These are phyloP conservation scores for Cunninghamia lanceolata DNA, from an alignment of 75 land plant genomes.

Conservation along the genomic window DNA sequence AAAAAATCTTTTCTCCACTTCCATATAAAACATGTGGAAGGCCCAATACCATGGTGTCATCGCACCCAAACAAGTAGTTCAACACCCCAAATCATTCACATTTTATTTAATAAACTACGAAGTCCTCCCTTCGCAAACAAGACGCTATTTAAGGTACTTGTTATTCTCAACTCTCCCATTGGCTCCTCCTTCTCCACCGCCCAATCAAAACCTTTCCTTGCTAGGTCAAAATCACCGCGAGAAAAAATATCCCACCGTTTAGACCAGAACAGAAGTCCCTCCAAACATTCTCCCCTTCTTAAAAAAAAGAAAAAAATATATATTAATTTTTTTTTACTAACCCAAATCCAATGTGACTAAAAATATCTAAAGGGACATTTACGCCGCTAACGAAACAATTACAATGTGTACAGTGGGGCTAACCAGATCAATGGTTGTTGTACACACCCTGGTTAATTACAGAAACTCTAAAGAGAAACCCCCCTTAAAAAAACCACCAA, in stretches of 20 bases:
- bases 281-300: neutral
- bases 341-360: neutral
- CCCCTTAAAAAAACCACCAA: neutral
- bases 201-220: too few relatives aligned
- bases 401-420: neutral
- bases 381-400: neutral
- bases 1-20: too few relatives aligned
- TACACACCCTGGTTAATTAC: neutral
- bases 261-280: neutral
- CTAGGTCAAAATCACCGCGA: too few relatives aligned
- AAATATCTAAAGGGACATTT: neutral
- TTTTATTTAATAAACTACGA: neutral
- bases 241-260: too few relatives aligned
- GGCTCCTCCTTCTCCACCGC: too few relatives aligned
- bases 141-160: too few relatives aligned
- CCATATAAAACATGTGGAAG: too few relatives aligned
- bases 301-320: neutral
- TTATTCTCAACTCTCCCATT: too few relatives aligned
- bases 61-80: neutral
- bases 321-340: too few relatives aligned
- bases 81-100: neutral
- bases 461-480: neutral
- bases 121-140: neutral
- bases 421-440: neutral
- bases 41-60: too few relatives aligned